These are phyloP conservation scores for Pichia sp. DNA, from an alignment of 1,139 yeast genomes.

Conservation along the genomic window DNA sequence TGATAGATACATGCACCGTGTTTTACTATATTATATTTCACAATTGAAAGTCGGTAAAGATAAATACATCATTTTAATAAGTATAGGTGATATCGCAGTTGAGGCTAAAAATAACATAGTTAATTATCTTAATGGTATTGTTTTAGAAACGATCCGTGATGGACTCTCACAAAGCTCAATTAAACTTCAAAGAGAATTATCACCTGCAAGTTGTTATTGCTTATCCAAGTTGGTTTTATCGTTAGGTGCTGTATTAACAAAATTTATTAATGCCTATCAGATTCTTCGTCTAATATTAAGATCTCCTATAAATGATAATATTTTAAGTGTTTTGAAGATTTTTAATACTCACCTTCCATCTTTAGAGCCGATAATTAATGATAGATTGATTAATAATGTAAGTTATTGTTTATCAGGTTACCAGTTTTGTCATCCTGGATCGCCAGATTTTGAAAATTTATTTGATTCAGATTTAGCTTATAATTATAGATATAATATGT, in stretches of 20 bases:
- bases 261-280: constrained; percentile 71
- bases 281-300: constrained; percentile 73
- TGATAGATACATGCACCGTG: constrained; percentile 72
- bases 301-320: constrained; percentile 74
- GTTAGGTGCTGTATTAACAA: constrained; percentile 92
- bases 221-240: constrained; percentile 82
- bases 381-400: constrained; percentile 63
- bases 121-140: constrained; percentile 74
- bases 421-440: constrained; percentile 79
- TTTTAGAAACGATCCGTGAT: constrained; percentile 76
- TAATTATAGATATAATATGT: constrained; percentile 70
- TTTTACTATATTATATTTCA: constrained; percentile 69
- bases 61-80: constrained; percentile 67
- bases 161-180: constrained; percentile 59
- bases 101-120: constrained; percentile 86
- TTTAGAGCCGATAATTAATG: constrained; percentile 64
- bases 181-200: constrained; percentile 64
- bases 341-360: constrained; percentile 76
- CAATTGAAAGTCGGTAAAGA: constrained; percentile 73
- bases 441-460: constrained; percentile 64
- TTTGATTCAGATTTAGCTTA: constrained; percentile 66
- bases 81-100: constrained; percentile 79
- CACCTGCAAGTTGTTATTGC: constrained; percentile 85
- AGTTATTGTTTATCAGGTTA: constrained; percentile 79
- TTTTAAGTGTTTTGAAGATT: constrained; percentile 67